phyloP scores from a whole-genome alignment of 2,329 filamentous ascomycete genomes.

The Huntiella omanensis region DNA sequence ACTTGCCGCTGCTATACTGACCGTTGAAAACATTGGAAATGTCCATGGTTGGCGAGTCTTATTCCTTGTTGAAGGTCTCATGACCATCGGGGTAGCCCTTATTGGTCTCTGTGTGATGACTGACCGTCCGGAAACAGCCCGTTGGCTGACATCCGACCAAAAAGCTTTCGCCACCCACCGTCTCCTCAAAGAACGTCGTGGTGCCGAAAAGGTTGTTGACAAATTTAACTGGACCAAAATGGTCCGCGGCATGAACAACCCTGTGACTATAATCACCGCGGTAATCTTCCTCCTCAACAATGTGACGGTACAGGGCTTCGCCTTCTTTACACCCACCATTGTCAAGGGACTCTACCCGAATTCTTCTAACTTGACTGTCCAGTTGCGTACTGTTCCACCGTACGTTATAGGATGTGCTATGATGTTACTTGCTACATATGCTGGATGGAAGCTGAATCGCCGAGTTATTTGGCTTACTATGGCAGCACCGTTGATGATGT shows the following conservation, averaged over 20 bases:
- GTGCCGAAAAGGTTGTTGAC: slow-evolving; percentile 40
- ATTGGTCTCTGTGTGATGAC: slow-evolving; percentile 46
- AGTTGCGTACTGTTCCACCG: slow-evolving; percentile 45
- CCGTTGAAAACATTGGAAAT: slow-evolving; percentile 35
- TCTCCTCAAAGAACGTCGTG: slow-evolving; percentile 47
- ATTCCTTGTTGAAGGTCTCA: slow-evolving; percentile 50
- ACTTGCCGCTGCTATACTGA: slow-evolving; percentile 44
- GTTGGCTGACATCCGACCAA: slow-evolving; percentile 46
- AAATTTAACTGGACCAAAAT: slow-evolving; percentile 38
- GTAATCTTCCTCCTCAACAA: slow-evolving; percentile 46
- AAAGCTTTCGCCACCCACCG: slow-evolving; percentile 47
- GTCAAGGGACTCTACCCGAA: slow-evolving; percentile 44
- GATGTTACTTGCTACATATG: slow-evolving; percentile 34
- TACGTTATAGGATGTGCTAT: slow-evolving; percentile 45
- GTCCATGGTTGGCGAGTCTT: slow-evolving; percentile 48
- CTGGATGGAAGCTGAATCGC: slow-evolving; percentile 36
- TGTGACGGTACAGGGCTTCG: slow-evolving; percentile 47
- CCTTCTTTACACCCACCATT: slow-evolving; percentile 48
- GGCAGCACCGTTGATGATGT: slow-evolving; percentile 37
- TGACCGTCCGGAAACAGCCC: slow-evolving; percentile 47
- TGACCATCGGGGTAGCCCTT: slow-evolving; percentile 32
- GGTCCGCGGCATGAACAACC: slow-evolving; percentile 38
- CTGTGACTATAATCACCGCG: slow-evolving; percentile 33
- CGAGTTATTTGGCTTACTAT: slow-evolving; percentile 37
- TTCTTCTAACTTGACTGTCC: slow-evolving; percentile 36